Percentiles rank a stretch among this genome's conserved stretches.
phyloP scores from a whole-genome alignment of 2,329 filamentous ascomycete species.

The Pseudopithomyces chartarum region DNA sequence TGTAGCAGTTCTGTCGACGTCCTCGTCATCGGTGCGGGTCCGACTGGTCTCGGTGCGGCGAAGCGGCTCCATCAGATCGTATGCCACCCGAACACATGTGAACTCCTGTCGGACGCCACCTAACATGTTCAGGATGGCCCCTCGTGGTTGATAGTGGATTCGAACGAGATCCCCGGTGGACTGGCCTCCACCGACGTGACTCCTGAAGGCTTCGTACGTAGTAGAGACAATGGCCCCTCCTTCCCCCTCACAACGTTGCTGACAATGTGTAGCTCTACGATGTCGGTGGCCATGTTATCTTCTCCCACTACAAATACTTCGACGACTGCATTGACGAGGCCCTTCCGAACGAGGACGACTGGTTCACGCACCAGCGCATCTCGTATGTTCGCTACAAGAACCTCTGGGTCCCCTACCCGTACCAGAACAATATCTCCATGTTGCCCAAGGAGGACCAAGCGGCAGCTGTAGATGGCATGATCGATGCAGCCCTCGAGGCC shows the following conservation, averaged over 20 bases:
- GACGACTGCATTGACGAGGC: slow-evolving; percentile 98
- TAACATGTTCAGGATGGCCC: slow-evolving; percentile 71
- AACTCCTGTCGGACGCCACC: slow-evolving; percentile 22
- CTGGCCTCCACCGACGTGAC: slow-evolving; percentile 95
- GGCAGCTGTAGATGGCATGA: slow-evolving; percentile 90
- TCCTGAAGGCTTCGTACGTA: slow-evolving; percentile 85
- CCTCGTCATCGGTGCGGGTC: slow-evolving; percentile 96
- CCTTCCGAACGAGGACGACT: slow-evolving; percentile 89
- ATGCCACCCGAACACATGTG: slow-evolving; percentile 43
- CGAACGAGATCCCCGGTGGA: slow-evolving; percentile 89
- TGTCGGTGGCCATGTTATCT: slow-evolving; percentile 97
- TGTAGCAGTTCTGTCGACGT: slow-evolving; percentile 82
- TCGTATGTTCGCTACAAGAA: slow-evolving; percentile 98
- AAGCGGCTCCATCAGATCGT: slow-evolving; percentile 98
- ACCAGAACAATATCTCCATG: slow-evolving; percentile 99
- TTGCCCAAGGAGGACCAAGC: slow-evolving; percentile 97
- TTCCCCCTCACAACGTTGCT: slow-evolving; percentile 26
- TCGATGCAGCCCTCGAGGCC: slow-evolving; percentile 87
- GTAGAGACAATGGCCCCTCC: slow-evolving; percentile 51
- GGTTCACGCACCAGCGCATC: slow-evolving; percentile 97
- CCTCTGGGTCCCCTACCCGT: slow-evolving; percentile 97
- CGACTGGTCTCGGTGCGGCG: slow-evolving; percentile 94
- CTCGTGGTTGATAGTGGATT: slow-evolving; percentile 96
- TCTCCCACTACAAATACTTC: slow-evolving; percentile 99
- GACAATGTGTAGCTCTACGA: slow-evolving; percentile 76